Percentiles rank a stretch among this genome's conserved stretches.
phyloP scores from a whole-genome alignment of 2,329 filamentous ascomycete genomes.

The Penicillium expansum region DNA sequence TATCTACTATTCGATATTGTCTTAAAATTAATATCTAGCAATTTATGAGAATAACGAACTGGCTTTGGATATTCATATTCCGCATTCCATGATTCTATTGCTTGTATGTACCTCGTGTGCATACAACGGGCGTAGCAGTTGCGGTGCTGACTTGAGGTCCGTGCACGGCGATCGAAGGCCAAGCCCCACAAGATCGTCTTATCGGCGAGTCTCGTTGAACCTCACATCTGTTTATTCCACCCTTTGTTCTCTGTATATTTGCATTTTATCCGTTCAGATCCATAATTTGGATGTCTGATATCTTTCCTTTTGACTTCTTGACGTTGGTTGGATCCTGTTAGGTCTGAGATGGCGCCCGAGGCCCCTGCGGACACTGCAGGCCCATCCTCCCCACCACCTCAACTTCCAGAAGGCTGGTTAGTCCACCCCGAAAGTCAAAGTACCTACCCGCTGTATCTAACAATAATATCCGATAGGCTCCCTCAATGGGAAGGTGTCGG shows the following conservation, averaged over 20 bases:
- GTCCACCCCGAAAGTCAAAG: slow-evolving; percentile 7
- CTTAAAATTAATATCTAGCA: neutral
- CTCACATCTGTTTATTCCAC: neutral
- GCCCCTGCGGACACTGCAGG: slow-evolving; percentile 39
- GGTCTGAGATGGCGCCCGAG: slow-evolving; percentile 26
- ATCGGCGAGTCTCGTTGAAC: slow-evolving; percentile 7
- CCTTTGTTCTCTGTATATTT: neutral
- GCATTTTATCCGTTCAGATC: neutral
- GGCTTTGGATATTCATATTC: neutral
- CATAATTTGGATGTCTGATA: neutral
- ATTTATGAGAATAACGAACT: neutral
- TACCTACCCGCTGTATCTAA: neutral
- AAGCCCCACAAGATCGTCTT: slow-evolving; percentile 24
- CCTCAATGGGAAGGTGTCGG: slow-evolving; percentile 41
- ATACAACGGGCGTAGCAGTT: neutral
- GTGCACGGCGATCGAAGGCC: slow-evolving; percentile 19
- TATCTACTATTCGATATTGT: neutral
- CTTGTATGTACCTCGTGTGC: neutral
- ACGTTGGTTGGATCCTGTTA: neutral
- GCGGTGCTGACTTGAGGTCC: slow-evolving; percentile 1
- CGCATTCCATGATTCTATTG: neutral
- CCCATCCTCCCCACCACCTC: slow-evolving; percentile 38
- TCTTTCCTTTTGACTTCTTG: neutral
- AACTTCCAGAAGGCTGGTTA: slow-evolving; percentile 41
- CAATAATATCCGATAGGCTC: slow-evolving; percentile 27